A percentile compares a stretch with the other conserved stretches of the same genome.
Evolutionary conservation across 2,329 filamentous ascomycete species (phyloP).

Genomic region (Emmonsiellopsis sp.): DNA sequence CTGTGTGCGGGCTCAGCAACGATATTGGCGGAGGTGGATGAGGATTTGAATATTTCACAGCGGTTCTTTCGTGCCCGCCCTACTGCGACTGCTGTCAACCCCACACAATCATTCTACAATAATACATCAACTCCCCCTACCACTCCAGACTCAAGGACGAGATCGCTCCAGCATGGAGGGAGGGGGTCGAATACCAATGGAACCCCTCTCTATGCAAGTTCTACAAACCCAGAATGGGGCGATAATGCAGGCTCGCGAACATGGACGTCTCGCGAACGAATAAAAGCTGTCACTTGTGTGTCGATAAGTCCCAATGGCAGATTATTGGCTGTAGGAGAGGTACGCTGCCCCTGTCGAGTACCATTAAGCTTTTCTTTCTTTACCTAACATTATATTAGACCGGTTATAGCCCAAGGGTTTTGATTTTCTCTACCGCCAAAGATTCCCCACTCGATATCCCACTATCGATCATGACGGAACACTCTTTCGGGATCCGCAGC

Average conservation of each 20-base stretch:
- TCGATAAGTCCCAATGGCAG: slow-evolving; percentile 79
- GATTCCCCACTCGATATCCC: slow-evolving; percentile 74
- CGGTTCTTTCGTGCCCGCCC: slow-evolving; percentile 87
- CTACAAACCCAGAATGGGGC: slow-evolving; percentile 41
- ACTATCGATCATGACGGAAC: slow-evolving; percentile 77
- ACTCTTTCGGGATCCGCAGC: slow-evolving; percentile 78
- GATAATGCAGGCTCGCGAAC: slow-evolving; percentile 60
- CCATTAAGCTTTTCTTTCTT: not conserved
- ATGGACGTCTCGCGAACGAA: slow-evolving; percentile 81
- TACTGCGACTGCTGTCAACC: slow-evolving; percentile 57
- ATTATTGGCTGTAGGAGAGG: slow-evolving; percentile 84
- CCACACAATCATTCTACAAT: slow-evolving; percentile 45
- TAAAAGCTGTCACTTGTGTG: slow-evolving; percentile 89
- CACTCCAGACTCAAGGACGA: slow-evolving; percentile 49
- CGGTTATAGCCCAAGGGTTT: slow-evolving; percentile 81
- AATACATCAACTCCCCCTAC: slow-evolving; percentile 48
- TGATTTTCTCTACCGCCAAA: slow-evolving; percentile 73
- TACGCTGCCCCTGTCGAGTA: slow-evolving; percentile 24
- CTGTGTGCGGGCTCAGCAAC: slow-evolving; percentile 89
- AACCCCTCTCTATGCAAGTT: slow-evolving; percentile 31
- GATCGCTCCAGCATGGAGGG: slow-evolving; percentile 42
- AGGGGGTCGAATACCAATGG: slow-evolving; percentile 38
- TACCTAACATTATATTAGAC: slow-evolving; percentile 45
- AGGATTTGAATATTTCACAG: slow-evolving; percentile 56
- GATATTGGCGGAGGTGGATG: slow-evolving; percentile 75